phyloP scores from a whole-genome alignment of 352 stramenopile genomes.

The Elongisporangium prolatum region DNA sequence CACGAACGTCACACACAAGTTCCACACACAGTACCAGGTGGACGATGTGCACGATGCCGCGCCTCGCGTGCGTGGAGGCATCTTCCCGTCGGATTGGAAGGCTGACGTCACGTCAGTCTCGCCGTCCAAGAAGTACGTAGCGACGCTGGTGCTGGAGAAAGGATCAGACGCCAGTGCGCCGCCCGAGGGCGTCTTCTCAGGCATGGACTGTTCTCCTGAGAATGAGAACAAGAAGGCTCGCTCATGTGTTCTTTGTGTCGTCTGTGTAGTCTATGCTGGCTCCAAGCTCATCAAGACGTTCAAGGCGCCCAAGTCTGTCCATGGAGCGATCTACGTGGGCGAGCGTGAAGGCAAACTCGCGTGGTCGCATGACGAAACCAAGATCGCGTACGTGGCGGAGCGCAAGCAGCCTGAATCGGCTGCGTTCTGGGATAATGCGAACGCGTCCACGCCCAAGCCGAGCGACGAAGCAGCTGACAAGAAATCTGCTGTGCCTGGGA shows the following conservation, averaged over 20 bases:
- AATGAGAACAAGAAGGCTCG: constrained; percentile 1
- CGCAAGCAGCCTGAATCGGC: constrained; percentile 41
- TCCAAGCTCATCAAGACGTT: constrained; percentile 38
- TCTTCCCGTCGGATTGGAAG: constrained; percentile 37
- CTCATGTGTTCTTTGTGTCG: constrained; percentile 1
- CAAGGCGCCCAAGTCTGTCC: constrained; percentile 62
- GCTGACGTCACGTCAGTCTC: constrained; percentile 47
- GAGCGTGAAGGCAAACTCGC: constrained; percentile 65
- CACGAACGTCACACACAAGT: constrained; percentile 51
- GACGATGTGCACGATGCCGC: constrained; percentile 8
- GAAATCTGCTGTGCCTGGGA: constrained; percentile 23
- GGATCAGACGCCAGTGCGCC: constrained; percentile 9
- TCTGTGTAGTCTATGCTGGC: constrained; percentile 32
- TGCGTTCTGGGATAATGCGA: constrained; percentile 57
- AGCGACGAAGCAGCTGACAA: constrained; percentile 7
- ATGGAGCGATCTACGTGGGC: constrained; percentile 64
- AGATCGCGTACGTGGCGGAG: constrained; percentile 73
- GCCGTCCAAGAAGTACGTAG: constrained; percentile 41
- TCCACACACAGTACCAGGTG: constrained; percentile 50
- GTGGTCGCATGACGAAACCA: constrained; percentile 73
- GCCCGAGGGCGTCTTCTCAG: constrained; percentile 43
- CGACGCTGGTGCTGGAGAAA: constrained; percentile 57
- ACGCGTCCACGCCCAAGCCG: constrained; percentile 25
- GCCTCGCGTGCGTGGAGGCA: constrained; percentile 20
- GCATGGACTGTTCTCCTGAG: constrained; percentile 7